Conservation (phyloP, 2,329 filamentous ascomycete species). For the Endoconidiophora polonica region DNA sequence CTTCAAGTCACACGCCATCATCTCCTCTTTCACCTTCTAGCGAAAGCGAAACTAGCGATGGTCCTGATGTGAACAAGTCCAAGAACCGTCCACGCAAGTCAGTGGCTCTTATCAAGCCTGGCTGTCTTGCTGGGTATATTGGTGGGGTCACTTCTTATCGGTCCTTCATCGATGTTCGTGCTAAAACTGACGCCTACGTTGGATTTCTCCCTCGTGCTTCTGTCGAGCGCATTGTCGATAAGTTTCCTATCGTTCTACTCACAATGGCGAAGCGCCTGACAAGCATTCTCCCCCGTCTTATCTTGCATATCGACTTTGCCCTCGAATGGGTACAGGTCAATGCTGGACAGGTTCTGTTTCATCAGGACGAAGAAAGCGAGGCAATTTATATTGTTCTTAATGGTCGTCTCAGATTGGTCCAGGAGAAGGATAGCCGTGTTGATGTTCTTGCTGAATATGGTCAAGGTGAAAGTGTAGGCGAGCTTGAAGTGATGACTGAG, state of each 20-base stretch:
- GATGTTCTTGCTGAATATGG: conserved; percentile 83
- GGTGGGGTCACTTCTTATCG: conserved; percentile 88
- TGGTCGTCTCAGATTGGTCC: conserved; percentile 69
- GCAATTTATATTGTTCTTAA: conserved; percentile 97
- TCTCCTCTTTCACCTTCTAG: not conserved
- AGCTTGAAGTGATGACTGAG: conserved; percentile 93
- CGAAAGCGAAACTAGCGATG: not conserved
- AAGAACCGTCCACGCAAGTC: conserved; percentile 40
- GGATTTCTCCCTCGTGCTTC: conserved; percentile 77
- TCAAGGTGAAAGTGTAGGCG: conserved; percentile 93
- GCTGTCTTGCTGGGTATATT: conserved; percentile 83
- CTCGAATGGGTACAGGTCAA: conserved; percentile 96
- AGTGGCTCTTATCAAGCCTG: conserved; percentile 83
- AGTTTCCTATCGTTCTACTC: conserved; percentile 76
- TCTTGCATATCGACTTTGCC: conserved; percentile 94
- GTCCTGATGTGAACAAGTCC: conserved; percentile 28
- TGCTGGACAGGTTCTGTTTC: conserved; percentile 85
- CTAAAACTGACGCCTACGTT: conserved; percentile 96
- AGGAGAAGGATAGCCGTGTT: conserved; percentile 67
- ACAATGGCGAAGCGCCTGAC: conserved; percentile 95
- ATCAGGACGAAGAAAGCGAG: conserved; percentile 88
- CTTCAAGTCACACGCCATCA: conserved; percentile 8
- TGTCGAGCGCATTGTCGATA: conserved; percentile 81
- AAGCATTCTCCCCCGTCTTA: conserved; percentile 69
- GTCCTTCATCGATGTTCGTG: conserved; percentile 91